These are phyloP conservation scores for Eucalyptus sp. DNA, from an alignment of 345 rosid genomes.

Conservation along the genomic window DNA sequence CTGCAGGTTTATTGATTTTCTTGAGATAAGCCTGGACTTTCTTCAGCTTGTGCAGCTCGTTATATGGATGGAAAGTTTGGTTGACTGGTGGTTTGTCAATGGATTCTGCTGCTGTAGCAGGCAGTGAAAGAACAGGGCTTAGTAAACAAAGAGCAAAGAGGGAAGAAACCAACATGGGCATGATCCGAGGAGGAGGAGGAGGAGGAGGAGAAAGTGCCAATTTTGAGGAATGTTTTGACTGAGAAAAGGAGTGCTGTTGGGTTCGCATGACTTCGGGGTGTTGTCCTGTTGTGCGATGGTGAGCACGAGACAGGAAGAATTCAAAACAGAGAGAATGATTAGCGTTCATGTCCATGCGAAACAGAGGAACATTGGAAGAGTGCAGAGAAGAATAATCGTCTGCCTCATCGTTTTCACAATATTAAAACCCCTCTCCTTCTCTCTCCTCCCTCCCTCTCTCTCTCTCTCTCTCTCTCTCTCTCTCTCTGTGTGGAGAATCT, in stretches of 20 bases:
- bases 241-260: constrained; percentile 5
- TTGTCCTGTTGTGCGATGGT: constrained; percentile 26
- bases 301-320: constrained; percentile 2
- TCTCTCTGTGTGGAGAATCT: constrained; percentile 3
- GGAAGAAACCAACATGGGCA: constrained; percentile 26
- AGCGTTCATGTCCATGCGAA: constrained; percentile 21
- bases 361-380: constrained; percentile 3
- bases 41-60: constrained; percentile 37
- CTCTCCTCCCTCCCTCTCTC: background rate
- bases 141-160: constrained; percentile 27
- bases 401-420: constrained; percentile 13
- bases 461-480: background rate
- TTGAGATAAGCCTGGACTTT: constrained; percentile 43
- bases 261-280: constrained; percentile 24
- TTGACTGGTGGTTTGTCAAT: constrained; percentile 16
- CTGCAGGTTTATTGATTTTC: constrained; percentile 76
- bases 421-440: background rate
- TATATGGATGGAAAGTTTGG: constrained; percentile 37
- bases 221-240: constrained; percentile 24
- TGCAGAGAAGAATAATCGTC: background rate
- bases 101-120: constrained; percentile 15
- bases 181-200: background rate
- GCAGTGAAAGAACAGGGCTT: constrained; percentile 19
- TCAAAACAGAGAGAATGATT: constrained; percentile 13
- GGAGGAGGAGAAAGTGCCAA: constrained; percentile 35